Evolutionary conservation across 441 rosid species (phyloP).

Genomic region (Populus tomentosa): DNA sequence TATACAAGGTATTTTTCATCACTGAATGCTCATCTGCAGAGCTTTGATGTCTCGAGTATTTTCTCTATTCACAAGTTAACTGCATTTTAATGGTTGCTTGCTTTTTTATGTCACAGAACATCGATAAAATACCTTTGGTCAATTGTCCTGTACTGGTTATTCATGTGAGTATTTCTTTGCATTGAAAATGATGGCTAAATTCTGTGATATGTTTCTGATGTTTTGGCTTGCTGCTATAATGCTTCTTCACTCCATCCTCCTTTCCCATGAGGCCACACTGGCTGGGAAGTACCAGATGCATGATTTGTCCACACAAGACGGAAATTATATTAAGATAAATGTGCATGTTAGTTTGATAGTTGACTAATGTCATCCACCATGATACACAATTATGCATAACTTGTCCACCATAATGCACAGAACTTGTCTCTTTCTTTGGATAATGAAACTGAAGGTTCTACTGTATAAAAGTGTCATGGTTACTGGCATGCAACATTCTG

Average conservation of each 20-base stretch:
- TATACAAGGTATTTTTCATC: constrained; percentile 54
- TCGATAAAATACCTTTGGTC: constrained; percentile 76
- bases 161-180: constrained; percentile 48
- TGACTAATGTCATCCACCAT: not conserved
- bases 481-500: not conserved
- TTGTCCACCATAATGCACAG: too few relatives aligned
- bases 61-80: not conserved
- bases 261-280: not conserved
- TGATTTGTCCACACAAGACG: not conserved
- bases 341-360: not conserved
- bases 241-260: not conserved
- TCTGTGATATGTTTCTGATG: not conserved
- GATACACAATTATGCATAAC: too few relatives aligned
- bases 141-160: constrained; percentile 75
- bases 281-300: not conserved
- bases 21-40: not conserved
- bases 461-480: not conserved
- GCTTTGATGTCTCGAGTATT: not conserved
- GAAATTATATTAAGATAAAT: not conserved
- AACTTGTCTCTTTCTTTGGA: not conserved
- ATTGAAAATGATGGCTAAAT: not conserved
- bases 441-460: not conserved
- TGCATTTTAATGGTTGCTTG: constrained; percentile 18
- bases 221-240: not conserved
- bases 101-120: constrained; percentile 50